Base-by-base conservation (phyloP, 1,139 yeast species). In the Yamadazyma sp. region DNA sequence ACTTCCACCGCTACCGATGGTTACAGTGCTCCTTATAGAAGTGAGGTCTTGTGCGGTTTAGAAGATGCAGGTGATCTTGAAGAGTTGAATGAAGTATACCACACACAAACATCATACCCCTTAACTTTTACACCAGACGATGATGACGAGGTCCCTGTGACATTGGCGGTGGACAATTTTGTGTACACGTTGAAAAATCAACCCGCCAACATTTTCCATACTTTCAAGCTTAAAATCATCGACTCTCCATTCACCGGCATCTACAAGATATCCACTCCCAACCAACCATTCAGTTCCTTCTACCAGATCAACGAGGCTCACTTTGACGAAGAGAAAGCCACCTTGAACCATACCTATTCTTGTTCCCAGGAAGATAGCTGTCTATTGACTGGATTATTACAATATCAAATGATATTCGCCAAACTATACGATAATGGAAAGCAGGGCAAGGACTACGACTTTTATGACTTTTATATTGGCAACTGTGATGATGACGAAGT, bases 381-480 rank as follows among this genome's bases (percentile, higher is more conserved):
- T 35, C 23, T 39, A 10, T 36, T 39, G 22, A 35, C 42, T 3
- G 37, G 42, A n/a, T 33, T 39, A 18, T 25, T 39, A 5, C 42
- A 39, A 17, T 39, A 39, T 18, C 42, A 39, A 31, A 20, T 39
- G 23, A 35, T 39, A 5, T 39, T 39, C 18, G 42, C 33, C 17
- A 36, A 17, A 15, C 32, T 39, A 11, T 33, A 38, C 15, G 32
- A 36, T 20, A 38, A 38, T 27, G 41, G 41, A 1, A 39, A 39
- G 34, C 38, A 32, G 2, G 42, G 35, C 14, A 39, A 29, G 20
- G 42, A 39, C 26, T 38, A 38, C 29, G 36, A 31, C 10, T 39
- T 39, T 23, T 39, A 39, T 30, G 42, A 39, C 17, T 39, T 39
- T 17, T 39, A 39, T 27, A 39, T 39, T n/a, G 42, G 42, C 15